phyloP scores from a whole-genome alignment of 352 stramenopile species.

The Thraustotheca clavata region DNA sequence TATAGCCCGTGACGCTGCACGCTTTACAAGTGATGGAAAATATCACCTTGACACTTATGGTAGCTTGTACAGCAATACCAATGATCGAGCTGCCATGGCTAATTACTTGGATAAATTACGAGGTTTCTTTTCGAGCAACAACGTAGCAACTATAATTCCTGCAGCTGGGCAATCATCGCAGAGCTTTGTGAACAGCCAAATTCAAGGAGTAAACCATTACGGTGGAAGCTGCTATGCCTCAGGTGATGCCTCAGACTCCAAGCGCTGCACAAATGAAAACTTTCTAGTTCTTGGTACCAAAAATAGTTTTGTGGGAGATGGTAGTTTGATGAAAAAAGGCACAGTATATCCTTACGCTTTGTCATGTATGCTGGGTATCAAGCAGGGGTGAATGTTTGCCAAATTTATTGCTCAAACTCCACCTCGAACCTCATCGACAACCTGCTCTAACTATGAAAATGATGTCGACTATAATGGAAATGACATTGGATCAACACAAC shows the following conservation, averaged over 20 bases:
- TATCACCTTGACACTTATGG: slow-evolving; percentile 36
- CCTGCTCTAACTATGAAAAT: not conserved
- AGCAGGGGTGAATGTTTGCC: slow-evolving; percentile 23
- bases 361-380: slow-evolving; percentile 65
- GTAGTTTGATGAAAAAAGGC: slow-evolving; percentile 45
- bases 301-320: slow-evolving; percentile 63
- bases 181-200: slow-evolving; percentile 34
- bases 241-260: slow-evolving; percentile 27
- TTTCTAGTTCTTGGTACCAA: slow-evolving; percentile 47
- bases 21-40: slow-evolving; percentile 33
- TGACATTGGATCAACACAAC: slow-evolving; percentile 27
- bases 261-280: slow-evolving; percentile 52
- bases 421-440: not conserved
- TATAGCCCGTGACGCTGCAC: slow-evolving; percentile 32
- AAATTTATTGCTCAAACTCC: not conserved
- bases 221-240: slow-evolving; percentile 38
- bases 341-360: slow-evolving; percentile 66
- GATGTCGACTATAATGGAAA: slow-evolving; percentile 30
- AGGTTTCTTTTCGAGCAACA: slow-evolving; percentile 28
- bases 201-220: slow-evolving; percentile 25
- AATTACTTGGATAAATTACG: slow-evolving; percentile 28
- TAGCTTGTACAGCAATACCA: slow-evolving; percentile 30
- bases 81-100: slow-evolving; percentile 49
- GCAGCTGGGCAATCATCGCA: slow-evolving; percentile 2
- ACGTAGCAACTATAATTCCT: slow-evolving; percentile 32